Percentiles rank a stretch among this genome's conserved stretches.
Evolutionary conservation across 768 basidiomycete genomes (phyloP).

Genomic region (Amanita brunnescens): DNA sequence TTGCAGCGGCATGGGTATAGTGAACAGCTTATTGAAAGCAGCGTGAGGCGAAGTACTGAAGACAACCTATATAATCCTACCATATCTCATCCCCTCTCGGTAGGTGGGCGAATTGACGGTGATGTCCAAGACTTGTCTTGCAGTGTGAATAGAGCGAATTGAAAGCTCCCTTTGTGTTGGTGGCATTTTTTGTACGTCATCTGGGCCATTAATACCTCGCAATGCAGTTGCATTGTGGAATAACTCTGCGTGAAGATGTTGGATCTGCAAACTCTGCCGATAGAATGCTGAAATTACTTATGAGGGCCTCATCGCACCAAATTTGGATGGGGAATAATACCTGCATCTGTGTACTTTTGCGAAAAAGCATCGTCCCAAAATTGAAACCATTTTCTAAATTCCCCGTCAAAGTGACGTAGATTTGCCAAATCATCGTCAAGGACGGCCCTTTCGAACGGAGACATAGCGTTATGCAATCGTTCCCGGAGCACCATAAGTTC

Average conservation of each 20-base stretch:
- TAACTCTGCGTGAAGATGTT: constrained; percentile 78
- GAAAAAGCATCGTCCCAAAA: constrained; percentile 77
- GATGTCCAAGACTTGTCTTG: constrained; percentile 72
- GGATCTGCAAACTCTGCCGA: constrained; percentile 80
- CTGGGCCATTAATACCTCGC: constrained; percentile 74
- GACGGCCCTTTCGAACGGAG: constrained; percentile 72
- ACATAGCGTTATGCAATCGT: constrained; percentile 72
- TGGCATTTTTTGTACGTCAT: constrained; percentile 82
- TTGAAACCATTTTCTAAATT: constrained; percentile 77
- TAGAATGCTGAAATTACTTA: constrained; percentile 57
- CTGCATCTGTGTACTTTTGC: constrained; percentile 75
- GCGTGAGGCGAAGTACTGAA: constrained; percentile 1
- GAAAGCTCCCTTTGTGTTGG: constrained; percentile 70
- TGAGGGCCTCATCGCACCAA: background rate
- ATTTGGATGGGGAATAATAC: constrained; percentile 26
- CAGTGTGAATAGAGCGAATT: constrained; percentile 75
- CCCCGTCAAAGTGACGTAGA: constrained; percentile 63
- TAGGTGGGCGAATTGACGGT: constrained; percentile 81
- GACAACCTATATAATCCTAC: constrained; percentile 29
- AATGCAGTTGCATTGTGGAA: constrained; percentile 82
- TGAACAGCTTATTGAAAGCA: constrained; percentile 54
- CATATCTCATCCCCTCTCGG: constrained; percentile 87
- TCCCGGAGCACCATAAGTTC: constrained; percentile 89
- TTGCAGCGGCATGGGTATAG: constrained; percentile 87
- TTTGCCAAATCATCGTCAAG: constrained; percentile 61